phyloP scores from a whole-genome alignment of 352 stramenopile genomes.

The Globisporangium abappressorium region DNA sequence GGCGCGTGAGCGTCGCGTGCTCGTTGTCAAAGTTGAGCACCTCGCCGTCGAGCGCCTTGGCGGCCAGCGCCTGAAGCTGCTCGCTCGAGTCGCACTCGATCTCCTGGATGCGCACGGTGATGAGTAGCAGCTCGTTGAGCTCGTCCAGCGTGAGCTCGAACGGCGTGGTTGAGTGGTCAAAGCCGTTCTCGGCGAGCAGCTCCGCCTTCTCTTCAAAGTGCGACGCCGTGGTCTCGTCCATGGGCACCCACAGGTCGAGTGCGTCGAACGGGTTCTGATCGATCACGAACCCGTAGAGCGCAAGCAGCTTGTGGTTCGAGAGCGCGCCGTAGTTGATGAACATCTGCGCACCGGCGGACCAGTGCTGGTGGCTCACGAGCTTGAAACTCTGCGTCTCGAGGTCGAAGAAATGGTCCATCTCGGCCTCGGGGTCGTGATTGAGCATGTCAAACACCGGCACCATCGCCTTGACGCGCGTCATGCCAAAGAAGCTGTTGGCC shows the following conservation, averaged over 20 bases:
- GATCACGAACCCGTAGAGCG: conserved; percentile 80
- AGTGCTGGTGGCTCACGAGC: conserved; percentile 76
- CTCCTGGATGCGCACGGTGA: conserved; percentile 59
- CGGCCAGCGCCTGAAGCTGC: conserved; percentile 32
- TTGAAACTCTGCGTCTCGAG: conserved; percentile 43
- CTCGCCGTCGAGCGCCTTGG: conserved; percentile 52
- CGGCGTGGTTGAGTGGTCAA: conserved; percentile 55
- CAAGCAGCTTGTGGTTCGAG: conserved; percentile 81
- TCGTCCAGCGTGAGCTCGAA: conserved; percentile 68
- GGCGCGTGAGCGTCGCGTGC: conserved; percentile 36
- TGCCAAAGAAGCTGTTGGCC: conserved; percentile 12
- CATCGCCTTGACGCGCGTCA: conserved; percentile 69
- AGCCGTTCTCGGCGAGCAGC: conserved; percentile 41
- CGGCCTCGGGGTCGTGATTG: conserved; percentile 73
- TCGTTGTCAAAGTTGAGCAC: conserved; percentile 57
- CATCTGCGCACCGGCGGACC: conserved; percentile 62
- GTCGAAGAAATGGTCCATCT: conserved; percentile 76
- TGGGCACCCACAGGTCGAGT: conserved; percentile 72
- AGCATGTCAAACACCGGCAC: conserved; percentile 86
- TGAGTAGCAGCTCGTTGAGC: conserved; percentile 64
- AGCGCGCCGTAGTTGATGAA: conserved; percentile 81
- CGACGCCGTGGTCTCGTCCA: conserved; percentile 44
- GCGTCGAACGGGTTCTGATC: conserved; percentile 63
- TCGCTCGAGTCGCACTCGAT: conserved; percentile 48
- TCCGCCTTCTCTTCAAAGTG: conserved; percentile 46